Percentiles rank a stretch among this genome's conserved stretches.
phyloP scores from a whole-genome alignment of 805 yeast genomes.

The Saturnispora sanitii region DNA sequence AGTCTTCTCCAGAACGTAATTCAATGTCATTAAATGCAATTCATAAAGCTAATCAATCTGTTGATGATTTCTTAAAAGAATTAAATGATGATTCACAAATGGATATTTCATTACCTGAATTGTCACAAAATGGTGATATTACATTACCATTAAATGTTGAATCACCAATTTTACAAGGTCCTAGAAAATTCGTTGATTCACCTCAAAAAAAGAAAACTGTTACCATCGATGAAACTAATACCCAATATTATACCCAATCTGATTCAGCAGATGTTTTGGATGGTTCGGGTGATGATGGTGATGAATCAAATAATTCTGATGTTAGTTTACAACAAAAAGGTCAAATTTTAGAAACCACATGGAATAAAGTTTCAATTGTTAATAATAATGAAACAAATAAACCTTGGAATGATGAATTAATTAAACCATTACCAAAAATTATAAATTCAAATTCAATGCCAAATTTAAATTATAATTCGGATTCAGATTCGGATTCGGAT shows the following conservation, averaged over 20 bases:
- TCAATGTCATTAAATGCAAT: conserved; percentile 17
- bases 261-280: too few relatives aligned
- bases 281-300: conserved; percentile 16
- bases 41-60: conserved; percentile 27
- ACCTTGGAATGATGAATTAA: conserved; percentile 1
- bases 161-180: conserved; percentile 21
- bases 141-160: conserved; percentile 9
- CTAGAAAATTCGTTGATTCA: conserved; percentile 16
- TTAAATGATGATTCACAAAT: conserved; percentile 11
- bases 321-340: not conserved
- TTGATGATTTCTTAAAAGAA: conserved; percentile 30
- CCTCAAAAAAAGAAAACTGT: conserved; percentile 27
- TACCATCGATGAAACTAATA: conserved; percentile 31
- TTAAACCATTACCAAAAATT: conserved; percentile 30
- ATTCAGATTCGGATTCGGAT: conserved; percentile 27
- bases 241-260: conserved; percentile 28
- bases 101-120: conserved; percentile 10
- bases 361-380: not conserved
- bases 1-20: conserved; percentile 1
- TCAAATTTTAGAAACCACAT: not conserved
- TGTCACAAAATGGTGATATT: not conserved
- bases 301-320: conserved; percentile 5
- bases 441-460: conserved; percentile 29
- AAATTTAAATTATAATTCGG: conserved; percentile 21
- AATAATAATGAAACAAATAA: not conserved